phyloP scores from a whole-genome alignment of 768 basidiomycete species.

The Leccinum uliginosum region DNA sequence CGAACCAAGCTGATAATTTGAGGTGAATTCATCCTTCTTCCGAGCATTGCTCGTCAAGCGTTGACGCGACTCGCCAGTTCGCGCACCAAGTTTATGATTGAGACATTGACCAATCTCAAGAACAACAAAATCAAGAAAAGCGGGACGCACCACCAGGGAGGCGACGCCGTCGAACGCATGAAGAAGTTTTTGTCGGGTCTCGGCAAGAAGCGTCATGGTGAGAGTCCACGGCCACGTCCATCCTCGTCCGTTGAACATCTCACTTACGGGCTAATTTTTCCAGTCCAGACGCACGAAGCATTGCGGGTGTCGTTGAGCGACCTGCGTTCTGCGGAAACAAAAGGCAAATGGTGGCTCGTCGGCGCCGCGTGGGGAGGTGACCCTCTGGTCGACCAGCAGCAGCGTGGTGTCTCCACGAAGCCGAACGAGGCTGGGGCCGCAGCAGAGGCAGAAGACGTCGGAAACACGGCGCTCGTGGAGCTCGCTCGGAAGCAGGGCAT shows the following conservation, averaged over 20 bases:
- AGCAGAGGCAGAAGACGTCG: slow-evolving; percentile 28
- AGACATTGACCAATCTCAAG: slow-evolving; percentile 87
- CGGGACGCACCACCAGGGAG: slow-evolving; percentile 62
- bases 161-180: slow-evolving; percentile 77
- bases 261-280: not conserved
- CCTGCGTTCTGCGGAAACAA: slow-evolving; percentile 74
- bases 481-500: slow-evolving; percentile 95
- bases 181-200: slow-evolving; percentile 82
- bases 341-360: slow-evolving; percentile 98
- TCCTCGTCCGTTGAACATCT: not conserved
- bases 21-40: slow-evolving; percentile 38
- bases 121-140: slow-evolving; percentile 79
- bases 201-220: slow-evolving; percentile 73
- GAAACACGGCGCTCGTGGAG: slow-evolving; percentile 50
- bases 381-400: slow-evolving; percentile 74
- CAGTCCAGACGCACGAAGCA: slow-evolving; percentile 81
- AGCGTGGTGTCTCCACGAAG: slow-evolving; percentile 29
- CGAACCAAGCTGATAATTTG: slow-evolving; percentile 43
- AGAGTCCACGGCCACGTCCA: not conserved
- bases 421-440: slow-evolving; percentile 24
- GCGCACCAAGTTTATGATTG: slow-evolving; percentile 92
- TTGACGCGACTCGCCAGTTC: slow-evolving; percentile 48
- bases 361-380: slow-evolving; percentile 96
- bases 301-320: slow-evolving; percentile 84
- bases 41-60: not conserved